Conservation (phyloP, 148 eudicot species). For the Linanthus parryae region DNA sequence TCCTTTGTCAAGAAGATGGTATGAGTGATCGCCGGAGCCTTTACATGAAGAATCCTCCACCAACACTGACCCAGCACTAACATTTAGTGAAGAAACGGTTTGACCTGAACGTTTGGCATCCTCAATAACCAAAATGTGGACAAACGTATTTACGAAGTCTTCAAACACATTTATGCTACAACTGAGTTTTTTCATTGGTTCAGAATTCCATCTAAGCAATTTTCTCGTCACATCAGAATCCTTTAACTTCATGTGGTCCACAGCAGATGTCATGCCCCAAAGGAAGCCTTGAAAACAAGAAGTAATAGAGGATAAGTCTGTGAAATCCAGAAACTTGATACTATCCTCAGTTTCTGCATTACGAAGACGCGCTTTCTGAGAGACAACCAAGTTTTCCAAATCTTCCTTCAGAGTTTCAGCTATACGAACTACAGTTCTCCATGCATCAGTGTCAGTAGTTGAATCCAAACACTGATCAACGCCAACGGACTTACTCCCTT, state of each 20-base stretch:
- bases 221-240: constrained; percentile 26
- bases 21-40: constrained; percentile 12
- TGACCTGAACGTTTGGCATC: constrained; percentile 21
- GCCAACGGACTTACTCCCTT: constrained; percentile 10
- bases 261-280: constrained; percentile 58
- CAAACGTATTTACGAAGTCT: constrained; percentile 27
- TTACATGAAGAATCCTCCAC: constrained; percentile 17
- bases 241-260: constrained; percentile 29
- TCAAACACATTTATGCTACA: constrained; percentile 30
- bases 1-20: constrained; percentile 13
- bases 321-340: constrained; percentile 21
- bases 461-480: constrained; percentile 13
- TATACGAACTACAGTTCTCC: constrained; percentile 27
- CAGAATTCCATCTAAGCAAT: constrained; percentile 24
- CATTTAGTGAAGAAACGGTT: constrained; percentile 14
- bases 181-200: constrained; percentile 32
- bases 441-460: constrained; percentile 23
- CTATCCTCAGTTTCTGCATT: constrained; percentile 10
- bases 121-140: constrained; percentile 37
- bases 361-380: constrained; percentile 18
- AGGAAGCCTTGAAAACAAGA: constrained; percentile 68
- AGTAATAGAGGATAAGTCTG: constrained; percentile 36
- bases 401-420: constrained; percentile 46
- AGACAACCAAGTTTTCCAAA: constrained; percentile 17
- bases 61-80: constrained; percentile 8